phyloP scores from a whole-genome alignment of 768 basidiomycete genomes.

The Boletus patriciae region DNA sequence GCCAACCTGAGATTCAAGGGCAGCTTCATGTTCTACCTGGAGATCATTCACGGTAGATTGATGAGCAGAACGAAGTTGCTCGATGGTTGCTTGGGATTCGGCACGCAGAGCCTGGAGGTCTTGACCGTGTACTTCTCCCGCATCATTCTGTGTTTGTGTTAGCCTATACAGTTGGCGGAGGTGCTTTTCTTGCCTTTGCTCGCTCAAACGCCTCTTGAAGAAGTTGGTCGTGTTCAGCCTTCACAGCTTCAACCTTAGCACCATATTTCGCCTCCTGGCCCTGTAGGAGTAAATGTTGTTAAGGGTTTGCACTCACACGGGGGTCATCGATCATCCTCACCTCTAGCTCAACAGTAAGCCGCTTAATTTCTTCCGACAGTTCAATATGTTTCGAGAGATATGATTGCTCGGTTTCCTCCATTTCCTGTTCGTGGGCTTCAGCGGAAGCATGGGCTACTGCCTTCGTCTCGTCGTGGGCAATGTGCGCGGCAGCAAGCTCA shows the following conservation, averaged over 20 bases:
- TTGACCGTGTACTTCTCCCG: slow-evolving; percentile 62
- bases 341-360: slow-evolving; percentile 62
- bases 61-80: slow-evolving; percentile 67
- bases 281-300: slow-evolving; percentile 37
- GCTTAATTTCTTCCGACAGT: slow-evolving; percentile 54
- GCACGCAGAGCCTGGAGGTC: slow-evolving; percentile 73
- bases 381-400: slow-evolving; percentile 52
- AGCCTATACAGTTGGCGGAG: not conserved
- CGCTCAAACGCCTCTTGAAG: slow-evolving; percentile 72
- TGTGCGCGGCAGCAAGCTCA: slow-evolving; percentile 46
- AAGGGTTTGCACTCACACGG: not conserved
- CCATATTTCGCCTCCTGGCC: slow-evolving; percentile 68
- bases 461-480: slow-evolving; percentile 50
- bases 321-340: slow-evolving; percentile 39
- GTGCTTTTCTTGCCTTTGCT: slow-evolving; percentile 58
- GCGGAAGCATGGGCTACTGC: slow-evolving; percentile 44
- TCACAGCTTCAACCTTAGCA: slow-evolving; percentile 63
- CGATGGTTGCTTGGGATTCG: slow-evolving; percentile 62
- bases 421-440: slow-evolving; percentile 46
- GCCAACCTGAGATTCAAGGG: slow-evolving; percentile 56
- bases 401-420: slow-evolving; percentile 53
- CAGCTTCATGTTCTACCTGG: slow-evolving; percentile 61
- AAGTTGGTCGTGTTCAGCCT: slow-evolving; percentile 59
- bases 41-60: slow-evolving; percentile 59
- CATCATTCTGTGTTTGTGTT: slow-evolving; percentile 55